Conservation (phyloP, 2,329 filamentous ascomycete species). For the Pseudogymnoascus sp. region DNA sequence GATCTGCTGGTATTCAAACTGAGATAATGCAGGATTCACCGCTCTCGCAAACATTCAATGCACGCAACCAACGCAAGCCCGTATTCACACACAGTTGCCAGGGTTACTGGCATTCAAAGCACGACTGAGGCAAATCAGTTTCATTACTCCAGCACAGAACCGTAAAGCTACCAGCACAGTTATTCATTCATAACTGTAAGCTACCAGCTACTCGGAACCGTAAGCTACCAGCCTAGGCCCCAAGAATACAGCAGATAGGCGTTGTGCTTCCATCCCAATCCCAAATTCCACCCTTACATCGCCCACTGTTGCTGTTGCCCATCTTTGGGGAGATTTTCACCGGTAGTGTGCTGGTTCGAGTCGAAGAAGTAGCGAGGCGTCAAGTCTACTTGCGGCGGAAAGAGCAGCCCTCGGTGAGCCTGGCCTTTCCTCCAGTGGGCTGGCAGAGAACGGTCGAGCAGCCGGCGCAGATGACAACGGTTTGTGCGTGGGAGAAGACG, state of each 20-base stretch:
- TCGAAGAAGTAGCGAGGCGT: conserved; percentile 35
- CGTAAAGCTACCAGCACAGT: conserved; percentile 5
- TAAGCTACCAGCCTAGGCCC: conserved; percentile 8
- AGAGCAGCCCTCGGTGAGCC: conserved; percentile 98
- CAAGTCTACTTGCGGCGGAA: conserved; percentile 98
- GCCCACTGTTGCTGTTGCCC: conserved; percentile 6
- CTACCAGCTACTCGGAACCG: conserved; percentile 3
- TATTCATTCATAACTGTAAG: conserved; percentile 8
- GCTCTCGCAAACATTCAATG: background rate
- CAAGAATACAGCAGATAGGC: conserved; percentile 9
- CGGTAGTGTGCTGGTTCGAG: conserved; percentile 20
- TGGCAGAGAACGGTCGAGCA: conserved; percentile 99
- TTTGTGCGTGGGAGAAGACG: conserved; percentile 99
- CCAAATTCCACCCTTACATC: conserved; percentile 7
- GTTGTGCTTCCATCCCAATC: background rate
- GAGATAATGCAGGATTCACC: background rate
- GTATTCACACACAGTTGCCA: background rate
- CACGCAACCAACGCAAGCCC: background rate
- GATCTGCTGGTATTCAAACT: background rate
- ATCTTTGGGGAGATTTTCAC: conserved; percentile 8
- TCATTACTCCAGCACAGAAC: conserved; percentile 8
- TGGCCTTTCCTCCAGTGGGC: conserved; percentile 97
- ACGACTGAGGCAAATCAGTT: conserved; percentile 1
- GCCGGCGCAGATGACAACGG: conserved; percentile 98
- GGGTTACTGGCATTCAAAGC: conserved; percentile 1